Base-by-base conservation (phyloP, 2,329 filamentous ascomycete species). In the Cercospora brassicicola region DNA sequence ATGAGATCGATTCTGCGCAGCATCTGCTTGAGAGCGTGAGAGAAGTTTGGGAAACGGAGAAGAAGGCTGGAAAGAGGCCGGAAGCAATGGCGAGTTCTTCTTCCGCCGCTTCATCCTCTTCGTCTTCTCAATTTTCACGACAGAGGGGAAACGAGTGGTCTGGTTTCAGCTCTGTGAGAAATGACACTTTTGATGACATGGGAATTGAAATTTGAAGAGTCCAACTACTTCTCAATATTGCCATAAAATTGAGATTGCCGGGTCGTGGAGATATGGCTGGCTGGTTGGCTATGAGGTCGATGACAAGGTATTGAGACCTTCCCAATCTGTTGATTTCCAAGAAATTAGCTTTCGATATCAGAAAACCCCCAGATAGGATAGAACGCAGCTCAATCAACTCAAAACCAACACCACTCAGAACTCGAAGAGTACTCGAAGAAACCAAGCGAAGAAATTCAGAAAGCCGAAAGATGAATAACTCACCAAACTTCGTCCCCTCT, bases 401-500 rank as follows among this genome's bases (percentile, higher is more conserved):
- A 6, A 11, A 28, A 8, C 20, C 26, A 28, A 28, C 28, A 28
- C 28, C 28, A 28, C 28, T 28, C 23, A 23, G 23, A 23, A 23
- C 23, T 23, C 23, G 23, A 23, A 23, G 23, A 23, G 23, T 23
- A 23, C 23, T 23, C 23, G 23, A 23, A 23, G 23, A 23, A 23
- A 23, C 23, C 23, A 23, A 23, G 23, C 23, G 23, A 23, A 23
- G 23, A 23, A 23, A 23, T 23, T 23, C 23, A 23, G 23, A 23
- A 23, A 53, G 9, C 5, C 1, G 33, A 18, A 33, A 30, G 11
- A 33, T 4, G 13, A 28, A 20, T 8, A 62, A 75, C 81, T 78
- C 73, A 84, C 83, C 82, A 73, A 82, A 84, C 15, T 71, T 72
- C 0, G 80, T 83, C 68, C 78, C 69, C 65, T 81, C 79, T 30